phyloP scores from a whole-genome alignment of 768 basidiomycete genomes.

The Leccinum truebloodii region DNA sequence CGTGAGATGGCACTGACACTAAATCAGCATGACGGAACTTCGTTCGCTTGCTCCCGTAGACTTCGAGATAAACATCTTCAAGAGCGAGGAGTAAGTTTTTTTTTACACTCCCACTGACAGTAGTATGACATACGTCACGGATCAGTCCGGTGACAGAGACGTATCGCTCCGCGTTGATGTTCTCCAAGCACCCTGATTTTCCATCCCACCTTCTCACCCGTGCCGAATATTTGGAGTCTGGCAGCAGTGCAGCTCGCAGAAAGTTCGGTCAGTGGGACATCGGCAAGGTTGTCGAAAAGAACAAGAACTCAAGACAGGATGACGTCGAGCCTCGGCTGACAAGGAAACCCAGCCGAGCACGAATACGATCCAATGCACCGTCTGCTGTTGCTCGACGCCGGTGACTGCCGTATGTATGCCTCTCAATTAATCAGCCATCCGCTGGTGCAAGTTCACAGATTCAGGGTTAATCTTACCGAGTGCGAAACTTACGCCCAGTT shows the following conservation, averaged over 20 bases:
- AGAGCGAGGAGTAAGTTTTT: constrained; percentile 67
- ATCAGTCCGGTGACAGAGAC: constrained; percentile 66
- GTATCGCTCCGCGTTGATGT: constrained; percentile 59
- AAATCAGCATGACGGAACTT: constrained; percentile 66
- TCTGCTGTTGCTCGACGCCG: constrained; percentile 28
- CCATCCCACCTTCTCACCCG: constrained; percentile 61
- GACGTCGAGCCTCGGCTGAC: constrained; percentile 28
- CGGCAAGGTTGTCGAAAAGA: constrained; percentile 25
- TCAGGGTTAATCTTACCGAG: constrained; percentile 22
- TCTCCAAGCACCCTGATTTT: constrained; percentile 56
- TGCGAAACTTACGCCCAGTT: constrained; percentile 4
- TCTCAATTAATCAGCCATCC: constrained; percentile 6
- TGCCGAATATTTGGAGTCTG: constrained; percentile 83
- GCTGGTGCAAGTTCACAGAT: constrained; percentile 10
- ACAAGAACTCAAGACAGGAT: constrained; percentile 18
- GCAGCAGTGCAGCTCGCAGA: constrained; percentile 70
- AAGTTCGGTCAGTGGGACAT: constrained; percentile 70
- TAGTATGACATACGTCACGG: constrained; percentile 19
- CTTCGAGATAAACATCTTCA: constrained; percentile 71
- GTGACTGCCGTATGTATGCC: constrained; percentile 17
- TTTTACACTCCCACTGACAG: constrained; percentile 9
- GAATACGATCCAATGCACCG: constrained; percentile 23
- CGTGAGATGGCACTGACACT: constrained; percentile 17
- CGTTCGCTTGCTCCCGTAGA: constrained; percentile 81
- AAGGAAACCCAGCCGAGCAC: constrained; percentile 31